Evolutionary conservation across 352 stramenopile genomes (phyloP).

Genomic region (Lagenidium giganteum): DNA sequence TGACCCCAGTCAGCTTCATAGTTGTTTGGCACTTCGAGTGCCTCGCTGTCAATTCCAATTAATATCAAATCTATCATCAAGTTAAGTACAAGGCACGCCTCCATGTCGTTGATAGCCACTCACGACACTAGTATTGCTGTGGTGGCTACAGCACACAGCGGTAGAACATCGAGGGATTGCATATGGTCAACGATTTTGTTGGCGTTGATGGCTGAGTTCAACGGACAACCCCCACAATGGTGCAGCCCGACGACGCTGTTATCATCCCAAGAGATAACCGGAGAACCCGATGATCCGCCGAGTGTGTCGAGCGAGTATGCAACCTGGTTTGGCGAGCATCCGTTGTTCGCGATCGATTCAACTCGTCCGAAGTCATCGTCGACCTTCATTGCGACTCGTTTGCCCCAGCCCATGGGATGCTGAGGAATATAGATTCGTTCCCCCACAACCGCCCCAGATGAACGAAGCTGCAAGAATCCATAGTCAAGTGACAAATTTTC

Average conservation of each 20-base stretch:
- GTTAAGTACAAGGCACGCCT: too few species aligned
- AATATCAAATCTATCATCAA: too few species aligned
- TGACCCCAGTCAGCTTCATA: too few species aligned
- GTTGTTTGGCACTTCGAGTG: too few species aligned
- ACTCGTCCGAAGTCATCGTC: constrained; percentile 32
- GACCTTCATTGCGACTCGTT: constrained; percentile 57
- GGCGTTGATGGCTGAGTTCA: constrained; percentile 73
- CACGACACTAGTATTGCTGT: too few species aligned
- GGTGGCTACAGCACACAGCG: too few species aligned
- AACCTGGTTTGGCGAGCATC: constrained; percentile 48
- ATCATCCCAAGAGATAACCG: constrained; percentile 46
- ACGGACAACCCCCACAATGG: constrained; percentile 68
- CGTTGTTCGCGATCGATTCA: constrained; percentile 28
- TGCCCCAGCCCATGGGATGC: constrained; percentile 59
- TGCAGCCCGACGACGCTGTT: constrained; percentile 66
- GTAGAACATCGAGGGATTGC: too few species aligned
- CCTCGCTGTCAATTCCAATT: too few species aligned
- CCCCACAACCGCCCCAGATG: constrained; percentile 28
- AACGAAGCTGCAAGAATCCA: constrained; percentile 52
- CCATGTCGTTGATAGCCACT: too few species aligned
- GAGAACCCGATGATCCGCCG: constrained; percentile 65
- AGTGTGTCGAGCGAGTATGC: constrained; percentile 69
- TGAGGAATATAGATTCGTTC: constrained; percentile 66
- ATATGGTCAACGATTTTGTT: constrained; percentile 59
- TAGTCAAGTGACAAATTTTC: constrained; percentile 38